Evolutionary conservation across 1,139 yeast species (phyloP).

Genomic region (Hyphopichia khmerensis): DNA sequence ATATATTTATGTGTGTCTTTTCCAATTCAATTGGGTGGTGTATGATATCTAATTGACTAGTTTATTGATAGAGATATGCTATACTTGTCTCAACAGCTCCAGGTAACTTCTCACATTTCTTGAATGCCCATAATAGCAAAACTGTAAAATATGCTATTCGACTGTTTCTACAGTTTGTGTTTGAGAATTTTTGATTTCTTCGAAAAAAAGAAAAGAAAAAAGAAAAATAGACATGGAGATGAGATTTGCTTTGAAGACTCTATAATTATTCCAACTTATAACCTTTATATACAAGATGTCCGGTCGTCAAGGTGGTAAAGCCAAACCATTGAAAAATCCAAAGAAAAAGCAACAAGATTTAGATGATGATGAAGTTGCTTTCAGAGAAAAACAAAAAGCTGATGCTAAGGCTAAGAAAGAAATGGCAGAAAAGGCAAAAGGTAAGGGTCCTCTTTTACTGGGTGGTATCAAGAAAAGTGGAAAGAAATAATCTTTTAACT

Average conservation of each 20-base stretch:
- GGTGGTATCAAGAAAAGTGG: slow-evolving; percentile 95
- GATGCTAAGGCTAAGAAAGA: slow-evolving; percentile 92
- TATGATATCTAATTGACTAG: too few relatives aligned
- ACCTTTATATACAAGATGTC: slow-evolving; percentile 40
- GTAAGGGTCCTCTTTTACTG: slow-evolving; percentile 88
- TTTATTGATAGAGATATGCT: too few relatives aligned
- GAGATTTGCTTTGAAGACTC: background rate
- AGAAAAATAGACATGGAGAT: background rate
- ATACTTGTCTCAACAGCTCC: too few relatives aligned
- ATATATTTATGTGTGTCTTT: too few relatives aligned
- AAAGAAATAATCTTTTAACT: slow-evolving; percentile 53
- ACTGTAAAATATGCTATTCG: too few relatives aligned
- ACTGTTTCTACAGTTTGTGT: background rate
- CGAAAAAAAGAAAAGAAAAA: background rate
- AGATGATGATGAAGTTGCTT: slow-evolving; percentile 87
- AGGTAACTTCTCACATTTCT: too few relatives aligned
- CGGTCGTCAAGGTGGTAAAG: slow-evolving; percentile 75
- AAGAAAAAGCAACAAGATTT: slow-evolving; percentile 70
- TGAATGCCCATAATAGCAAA: too few relatives aligned
- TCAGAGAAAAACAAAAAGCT: slow-evolving; percentile 91
- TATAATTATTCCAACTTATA: background rate
- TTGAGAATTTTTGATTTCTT: background rate
- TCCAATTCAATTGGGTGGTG: too few relatives aligned
- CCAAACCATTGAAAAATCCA: slow-evolving; percentile 66
- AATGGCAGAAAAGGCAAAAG: slow-evolving; percentile 81